Evolutionary conservation across 2,329 filamentous ascomycete species (phyloP), one percentile per base, ranked within the genome.

Genomic region (Aspergillus sp.): DNA sequence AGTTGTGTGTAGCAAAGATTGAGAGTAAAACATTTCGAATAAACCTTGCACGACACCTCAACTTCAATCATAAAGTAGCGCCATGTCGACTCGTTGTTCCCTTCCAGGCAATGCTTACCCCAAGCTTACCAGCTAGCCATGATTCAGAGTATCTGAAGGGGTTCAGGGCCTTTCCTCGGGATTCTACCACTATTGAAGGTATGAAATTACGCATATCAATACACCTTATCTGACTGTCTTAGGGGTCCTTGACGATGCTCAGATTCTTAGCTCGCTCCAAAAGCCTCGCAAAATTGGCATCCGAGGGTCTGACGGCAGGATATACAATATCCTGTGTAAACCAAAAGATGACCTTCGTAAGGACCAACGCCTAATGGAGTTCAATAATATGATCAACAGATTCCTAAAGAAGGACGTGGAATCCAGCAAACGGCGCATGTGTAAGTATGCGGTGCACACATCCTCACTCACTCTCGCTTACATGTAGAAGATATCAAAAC

Each of bases 351-450:
- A 99, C 73, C 84, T 99, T 23, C 89, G 95, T 51, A 99, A 96
- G 64, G 96, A 99, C 68, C 93, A 98, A 73, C 91, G 95, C 52
- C 86, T 99, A 19, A 99, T 99, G 93, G 96, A 99, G 71, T 99
- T 99, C 80, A 99, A 98, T 72, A 87, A 89, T 46, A 95, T 98
- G 85, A 98, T 99, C 79, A 99, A 99, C 72, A 85, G 95, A 58
- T 91, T 93, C 3, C 78, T 99, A 56, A 96, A 97, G 71, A 87
- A 90, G 61, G 93, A 98, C 68, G 88, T 93, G 2, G 93, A 97
- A 70, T 90, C 92, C 15, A 96, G 90, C 74, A 90, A 91, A 72
- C 86, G 95, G 15, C 90, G 95, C 63, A 83, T 99, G 55, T 96
- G 78, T 80, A 70, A 63, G 77, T 57, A 39, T 31, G 23, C 14